Percentiles rank a stretch among this genome's conserved stretches.
These are phyloP conservation scores for Acanthamoeba royreba DNA, from an alignment of 208 protist genomes.

Conservation along the genomic window DNA sequence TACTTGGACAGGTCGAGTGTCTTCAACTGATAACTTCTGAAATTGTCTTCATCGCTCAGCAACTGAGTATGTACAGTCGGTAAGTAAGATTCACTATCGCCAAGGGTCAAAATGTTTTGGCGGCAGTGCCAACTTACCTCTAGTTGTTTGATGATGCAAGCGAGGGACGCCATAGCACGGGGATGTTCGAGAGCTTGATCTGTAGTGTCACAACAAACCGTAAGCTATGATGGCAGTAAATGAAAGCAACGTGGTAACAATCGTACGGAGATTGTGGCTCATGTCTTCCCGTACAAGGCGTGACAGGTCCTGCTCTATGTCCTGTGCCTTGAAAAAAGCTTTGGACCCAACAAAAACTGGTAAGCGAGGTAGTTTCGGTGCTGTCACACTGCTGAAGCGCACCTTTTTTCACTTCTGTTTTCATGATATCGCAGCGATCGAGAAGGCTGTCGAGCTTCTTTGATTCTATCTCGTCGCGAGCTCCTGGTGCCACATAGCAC, in stretches of 20 bases:
- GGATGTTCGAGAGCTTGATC: not conserved
- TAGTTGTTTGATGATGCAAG: slow-evolving; percentile 38
- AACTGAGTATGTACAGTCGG: no score
- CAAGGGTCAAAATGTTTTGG: not conserved
- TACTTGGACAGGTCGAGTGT: slow-evolving; percentile 1
- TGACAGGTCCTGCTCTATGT: slow-evolving; percentile 31
- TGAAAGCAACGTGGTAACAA: not conserved
- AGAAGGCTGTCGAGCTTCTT: slow-evolving; percentile 21
- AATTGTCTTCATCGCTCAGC: slow-evolving; percentile 10
- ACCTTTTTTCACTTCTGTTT: not conserved
- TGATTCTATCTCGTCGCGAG: not conserved
- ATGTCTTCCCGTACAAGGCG: not conserved
- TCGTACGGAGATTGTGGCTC: not conserved
- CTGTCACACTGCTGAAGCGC: not conserved
- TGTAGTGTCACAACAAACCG: not conserved
- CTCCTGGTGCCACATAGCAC: not conserved
- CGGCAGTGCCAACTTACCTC: not conserved
- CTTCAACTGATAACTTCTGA: slow-evolving; percentile 6
- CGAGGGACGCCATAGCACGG: not conserved
- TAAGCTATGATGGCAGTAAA: not conserved
- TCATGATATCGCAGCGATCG: slow-evolving; percentile 21
- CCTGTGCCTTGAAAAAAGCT: not conserved
- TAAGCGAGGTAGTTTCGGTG: not conserved
- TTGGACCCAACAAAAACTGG: not conserved
- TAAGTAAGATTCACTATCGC: no score